Evolutionary conservation across 768 basidiomycete species (phyloP).

Genomic region (Pleurotus djamor): DNA sequence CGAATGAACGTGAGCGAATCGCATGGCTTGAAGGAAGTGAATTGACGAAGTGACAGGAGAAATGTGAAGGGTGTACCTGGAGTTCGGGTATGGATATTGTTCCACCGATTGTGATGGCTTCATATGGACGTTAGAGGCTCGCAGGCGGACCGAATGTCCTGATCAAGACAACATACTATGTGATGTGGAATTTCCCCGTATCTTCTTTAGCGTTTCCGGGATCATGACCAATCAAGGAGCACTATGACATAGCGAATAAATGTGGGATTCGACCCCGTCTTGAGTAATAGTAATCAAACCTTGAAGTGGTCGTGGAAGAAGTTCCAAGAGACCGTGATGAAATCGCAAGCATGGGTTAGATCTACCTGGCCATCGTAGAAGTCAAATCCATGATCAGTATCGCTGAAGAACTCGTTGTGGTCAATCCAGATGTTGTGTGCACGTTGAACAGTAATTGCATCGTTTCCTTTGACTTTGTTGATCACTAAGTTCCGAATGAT

Average conservation of each 20-base stretch:
- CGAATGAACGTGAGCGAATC: conserved; percentile 17
- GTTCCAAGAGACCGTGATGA: conserved; percentile 17
- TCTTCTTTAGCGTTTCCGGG: conserved; percentile 14
- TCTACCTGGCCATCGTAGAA: conserved; percentile 19
- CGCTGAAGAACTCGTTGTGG: conserved; percentile 20
- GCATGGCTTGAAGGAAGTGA: conserved; percentile 10
- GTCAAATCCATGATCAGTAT: conserved; percentile 17
- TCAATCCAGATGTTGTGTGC: conserved; percentile 20
- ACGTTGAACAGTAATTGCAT: conserved; percentile 16
- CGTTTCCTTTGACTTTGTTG: conserved; percentile 21
- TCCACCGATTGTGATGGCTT: conserved; percentile 20
- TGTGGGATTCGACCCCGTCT: background rate
- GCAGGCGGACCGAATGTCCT: background rate
- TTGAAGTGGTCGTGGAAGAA: conserved; percentile 21
- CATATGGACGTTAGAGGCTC: background rate
- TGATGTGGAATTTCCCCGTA: conserved; percentile 19
- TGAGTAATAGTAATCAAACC: background rate
- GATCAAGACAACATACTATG: conserved; percentile 10
- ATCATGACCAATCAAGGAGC: conserved; percentile 17
- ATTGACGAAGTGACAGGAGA: too few species aligned
- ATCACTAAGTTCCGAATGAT: conserved; percentile 19
- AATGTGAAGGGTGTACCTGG: conserved; percentile 10
- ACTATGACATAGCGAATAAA: conserved; percentile 4
- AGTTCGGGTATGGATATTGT: conserved; percentile 19
- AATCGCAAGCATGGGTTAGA: conserved; percentile 19